phyloP scores from a whole-genome alignment of 2,329 filamentous ascomycete species.

The Venturia asperata region DNA sequence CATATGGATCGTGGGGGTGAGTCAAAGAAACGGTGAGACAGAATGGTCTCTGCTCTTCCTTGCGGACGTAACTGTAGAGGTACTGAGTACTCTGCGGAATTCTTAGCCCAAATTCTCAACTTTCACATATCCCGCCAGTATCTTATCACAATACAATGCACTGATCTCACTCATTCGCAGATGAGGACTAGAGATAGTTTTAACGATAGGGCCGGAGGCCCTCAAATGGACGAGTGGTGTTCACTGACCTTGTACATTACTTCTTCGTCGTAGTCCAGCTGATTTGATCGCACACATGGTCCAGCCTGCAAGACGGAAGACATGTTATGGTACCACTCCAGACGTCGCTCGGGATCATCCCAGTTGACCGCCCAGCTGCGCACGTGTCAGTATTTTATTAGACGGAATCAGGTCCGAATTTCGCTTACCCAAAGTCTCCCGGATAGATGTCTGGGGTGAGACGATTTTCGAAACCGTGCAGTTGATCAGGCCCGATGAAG shows the following conservation, averaged over 20 bases:
- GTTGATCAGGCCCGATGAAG: constrained; percentile 81
- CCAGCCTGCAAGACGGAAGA: constrained; percentile 88
- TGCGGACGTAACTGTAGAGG: constrained; percentile 82
- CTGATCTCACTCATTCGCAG: constrained; percentile 9
- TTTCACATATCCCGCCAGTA: constrained; percentile 2
- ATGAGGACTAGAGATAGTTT: constrained; percentile 16
- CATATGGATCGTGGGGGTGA: constrained; percentile 91
- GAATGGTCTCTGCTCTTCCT: constrained; percentile 67
- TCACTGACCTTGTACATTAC: constrained; percentile 67
- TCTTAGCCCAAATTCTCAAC: constrained; percentile 13
- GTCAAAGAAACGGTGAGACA: constrained; percentile 87
- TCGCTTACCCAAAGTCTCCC: constrained; percentile 67
- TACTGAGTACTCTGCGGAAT: constrained; percentile 66
- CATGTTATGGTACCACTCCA: constrained; percentile 93
- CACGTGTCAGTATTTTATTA: background rate
- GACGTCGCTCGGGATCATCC: constrained; percentile 75
- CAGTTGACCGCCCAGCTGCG: constrained; percentile 64
- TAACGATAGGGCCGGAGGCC: background rate
- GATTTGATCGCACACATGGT: constrained; percentile 82
- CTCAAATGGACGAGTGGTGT: constrained; percentile 2
- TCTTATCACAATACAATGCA: background rate
- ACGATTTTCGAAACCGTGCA: constrained; percentile 88
- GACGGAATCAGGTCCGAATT: background rate
- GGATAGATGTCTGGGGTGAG: constrained; percentile 95
- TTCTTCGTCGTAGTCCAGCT: constrained; percentile 93